Base-by-base conservation (phyloP, 1,284 basidiomycete species). In the Sporisorium iseilematis-ciliati region DNA sequence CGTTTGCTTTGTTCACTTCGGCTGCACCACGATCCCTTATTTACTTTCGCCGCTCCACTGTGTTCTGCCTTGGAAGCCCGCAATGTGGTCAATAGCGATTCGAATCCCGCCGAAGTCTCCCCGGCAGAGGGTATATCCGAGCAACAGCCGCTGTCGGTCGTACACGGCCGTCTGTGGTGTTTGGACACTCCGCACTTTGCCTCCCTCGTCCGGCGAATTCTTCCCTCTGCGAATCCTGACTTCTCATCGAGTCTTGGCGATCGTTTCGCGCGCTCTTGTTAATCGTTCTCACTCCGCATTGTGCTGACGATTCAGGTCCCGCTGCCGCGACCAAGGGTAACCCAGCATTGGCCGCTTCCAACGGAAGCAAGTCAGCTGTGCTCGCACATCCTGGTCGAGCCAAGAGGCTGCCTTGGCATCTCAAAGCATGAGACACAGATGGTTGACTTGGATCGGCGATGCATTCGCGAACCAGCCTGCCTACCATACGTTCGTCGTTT, bases 51-150 rank as follows among this genome's bases (percentile, higher is more conserved):
- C 42, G 42, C 6, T 33, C 33, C 33, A 33, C 33, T 33, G 33
- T 11, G 33, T 33, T 33, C 12, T 8, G 33, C 33, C 33, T 33
- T 33, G 6, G 33, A 33, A 33, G 33, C 33, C 33, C 33, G 10
- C 33, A 33, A 33, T 6, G 12, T 33, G 33, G 33, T 33, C 33
- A 33, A n/a, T n/a, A n/a, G n/a, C 6, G 7, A 33, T 33, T 49
- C n/a, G n/a, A 51, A 35, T 52, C 50, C 12, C 35, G 20, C 50
- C 50, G 50, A 52, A 23, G 35, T 52, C 33, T 35, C 11, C 5
- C 50, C 50, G 50, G 20, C 21, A 33, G 4, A 23, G 49, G 11
- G 33, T 8, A 35, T 46, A 46, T 14, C 12, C 33, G 5, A 38
- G 20, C 33, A 14, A 51, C 20, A 51, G 20, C n/a, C 49, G 33